These are phyloP conservation scores for Hemileccinum impolitum DNA, from an alignment of 768 basidiomycete genomes.

Conservation along the genomic window DNA sequence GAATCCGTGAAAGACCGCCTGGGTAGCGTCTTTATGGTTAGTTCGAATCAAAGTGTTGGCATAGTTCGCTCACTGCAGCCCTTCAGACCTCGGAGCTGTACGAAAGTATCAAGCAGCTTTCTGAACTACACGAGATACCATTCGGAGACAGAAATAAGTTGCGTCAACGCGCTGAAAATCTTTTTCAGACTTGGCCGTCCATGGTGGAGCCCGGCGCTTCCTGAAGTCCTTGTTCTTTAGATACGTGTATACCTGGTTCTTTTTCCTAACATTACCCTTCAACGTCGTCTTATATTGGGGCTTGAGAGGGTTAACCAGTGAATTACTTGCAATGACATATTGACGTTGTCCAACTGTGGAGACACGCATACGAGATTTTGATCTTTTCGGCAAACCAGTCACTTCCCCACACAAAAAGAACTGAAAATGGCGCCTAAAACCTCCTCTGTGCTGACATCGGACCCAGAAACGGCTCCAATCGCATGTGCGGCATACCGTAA, in stretches of 20 bases:
- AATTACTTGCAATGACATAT: conserved; percentile 4
- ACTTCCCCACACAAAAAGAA: conserved; percentile 91
- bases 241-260: conserved; percentile 6
- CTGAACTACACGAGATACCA: conserved; percentile 28
- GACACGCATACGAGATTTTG: neutral
- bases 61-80: neutral
- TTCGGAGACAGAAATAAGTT: conserved; percentile 28
- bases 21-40: conserved; percentile 12
- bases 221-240: neutral
- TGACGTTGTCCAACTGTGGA: neutral
- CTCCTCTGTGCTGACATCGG: conserved; percentile 73
- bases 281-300: neutral
- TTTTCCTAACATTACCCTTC: neutral
- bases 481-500: conserved; percentile 81
- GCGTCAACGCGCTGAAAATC: conserved; percentile 19
- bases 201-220: neutral
- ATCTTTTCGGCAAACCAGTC: neutral
- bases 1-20: conserved; percentile 22
- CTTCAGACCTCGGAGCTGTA: conserved; percentile 19
- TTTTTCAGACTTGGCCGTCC: conserved; percentile 16
- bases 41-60: neutral
- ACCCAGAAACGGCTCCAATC: conserved; percentile 80
- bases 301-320: neutral
- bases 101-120: conserved; percentile 22
- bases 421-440: conserved; percentile 78